Base-by-base conservation (phyloP, 352 stramenopile genomes). In the Phytophthora chlamydospora region DNA sequence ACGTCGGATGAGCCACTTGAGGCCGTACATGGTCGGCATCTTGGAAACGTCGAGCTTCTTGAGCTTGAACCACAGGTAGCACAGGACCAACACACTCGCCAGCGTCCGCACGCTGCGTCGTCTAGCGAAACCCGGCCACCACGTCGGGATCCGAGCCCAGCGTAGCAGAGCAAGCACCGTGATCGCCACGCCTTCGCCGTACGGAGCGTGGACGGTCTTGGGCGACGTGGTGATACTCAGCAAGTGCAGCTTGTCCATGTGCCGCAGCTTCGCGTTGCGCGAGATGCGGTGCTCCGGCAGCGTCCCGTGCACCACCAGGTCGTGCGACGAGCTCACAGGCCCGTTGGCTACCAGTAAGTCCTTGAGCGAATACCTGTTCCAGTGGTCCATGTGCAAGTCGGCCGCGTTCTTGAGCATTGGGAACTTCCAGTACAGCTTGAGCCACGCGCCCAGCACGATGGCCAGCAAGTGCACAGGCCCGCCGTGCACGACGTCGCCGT, bases 161-260 rank as follows among this genome's bases (percentile, higher is more conserved):
- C 46, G 56, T 2, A 79, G 64, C 21, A 75, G 21, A 13, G 67
- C 0, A 9, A 85, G 2, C 34, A 73, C 19, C 0, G 41, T 36
- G 12, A 70, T 11, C 4, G 70, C 39, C 0, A 63, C 24, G 1
- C 62, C 36, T 48, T 89, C 79, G 0, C 64, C 35, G 5, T 75
- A 52, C 0, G 77, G 77, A 2, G 75, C 54, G 40, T 87, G 65
- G 14, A 77, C 60, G 12, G 59, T 80, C 50, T 73, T 75, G 0
- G 81, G 75, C 0, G 71, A 89, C 32, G 83, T 90, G n/a, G 78
- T 75, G 55, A 93, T 91, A 65, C 82, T 91, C 16, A 91, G 57
- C 27, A 91, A 67, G 43, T 78, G 75, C 29, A 85, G 38, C 58
- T 83, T 82, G 33, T 88, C 75, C 78, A 88, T 88, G 47, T 88